Conservation (phyloP, 2,329 filamentous ascomycete genomes). For the Grosmannia huntii region DNA sequence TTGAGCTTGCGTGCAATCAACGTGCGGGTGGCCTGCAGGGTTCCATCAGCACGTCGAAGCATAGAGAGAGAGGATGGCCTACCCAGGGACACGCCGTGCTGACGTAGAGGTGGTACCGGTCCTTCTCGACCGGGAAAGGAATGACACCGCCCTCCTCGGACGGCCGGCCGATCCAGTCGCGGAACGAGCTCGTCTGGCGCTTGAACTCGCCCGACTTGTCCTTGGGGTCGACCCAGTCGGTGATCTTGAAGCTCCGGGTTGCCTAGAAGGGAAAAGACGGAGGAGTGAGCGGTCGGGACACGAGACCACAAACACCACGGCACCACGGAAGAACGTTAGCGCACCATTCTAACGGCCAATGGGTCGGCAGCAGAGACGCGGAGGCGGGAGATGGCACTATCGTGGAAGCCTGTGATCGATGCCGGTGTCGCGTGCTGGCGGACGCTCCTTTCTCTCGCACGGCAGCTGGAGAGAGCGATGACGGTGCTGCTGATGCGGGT, state of each 20-base stretch:
- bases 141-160: conserved; percentile 53
- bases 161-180: conserved; percentile 50
- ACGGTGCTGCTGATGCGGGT: not conserved
- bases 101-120: conserved; percentile 86
- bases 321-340: not conserved
- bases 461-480: not conserved
- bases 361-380: not conserved
- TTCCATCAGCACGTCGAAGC: not conserved
- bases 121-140: conserved; percentile 73
- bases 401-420: not conserved
- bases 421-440: too few species aligned
- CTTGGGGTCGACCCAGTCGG: conserved; percentile 67
- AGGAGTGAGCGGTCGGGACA: not conserved
- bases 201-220: conserved; percentile 89
- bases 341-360: not conserved
- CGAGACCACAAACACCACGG: not conserved
- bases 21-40: conserved; percentile 55
- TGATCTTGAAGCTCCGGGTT: conserved; percentile 36
- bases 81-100: conserved; percentile 91
- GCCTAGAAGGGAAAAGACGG: conserved; percentile 2
- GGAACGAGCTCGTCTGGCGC: conserved; percentile 70
- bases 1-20: conserved; percentile 84
- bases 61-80: conserved; percentile 12
- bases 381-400: not conserved
- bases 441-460: not conserved